Base-by-base conservation (phyloP, 306 rosid species). In the Heteromeles arbutifolia region DNA sequence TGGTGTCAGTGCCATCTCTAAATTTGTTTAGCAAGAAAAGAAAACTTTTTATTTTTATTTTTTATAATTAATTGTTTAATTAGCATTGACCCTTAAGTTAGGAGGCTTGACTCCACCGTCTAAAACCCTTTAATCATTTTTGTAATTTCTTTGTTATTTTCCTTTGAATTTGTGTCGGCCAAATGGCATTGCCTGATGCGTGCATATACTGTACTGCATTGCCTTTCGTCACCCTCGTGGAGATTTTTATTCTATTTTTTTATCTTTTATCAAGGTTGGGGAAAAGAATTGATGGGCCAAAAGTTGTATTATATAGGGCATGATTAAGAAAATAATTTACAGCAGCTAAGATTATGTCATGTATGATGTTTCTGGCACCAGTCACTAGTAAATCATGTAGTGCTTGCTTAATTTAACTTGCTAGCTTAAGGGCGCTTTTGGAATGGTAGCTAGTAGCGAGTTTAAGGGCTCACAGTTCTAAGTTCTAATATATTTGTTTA, bases 1-100 rank as follows among this genome's bases (percentile, higher is more conserved):
- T 54, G 79, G 48, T 80, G 62, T 74, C 83, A 74, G 79, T 74
- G 79, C 72, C 62, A 25, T 45, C 65, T 41, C 75, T 67, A 44
- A 50, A 13, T 29, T 37, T 52, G 32, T 19, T 65, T 34, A 39
- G 73, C 22, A 28, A 59, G 48, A 65, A 22, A 52, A 62, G 39
- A 62, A 62, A 14, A 12, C 22, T 11, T 31, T 26, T 1, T 21
- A n/a, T n/a, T 32, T 6, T 34, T 34, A 34, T 4, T 2, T 34
- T 26, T 39, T 45, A 14, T 45, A 14, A 4, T 45, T 45, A 62
- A 1, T 45, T 50, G n/a, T 37, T 74, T 63, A 64, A 63, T 63
- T 19, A 44, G 69, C 22, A 10, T 74, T 74, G 61, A 29, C 45
- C 78, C 45, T 45, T 18, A 74, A 74, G 63, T 74, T 74, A 44